Evolutionary conservation across 2,329 filamentous ascomycete species (phyloP).

Genomic region (Trematosphaeria pertusa): DNA sequence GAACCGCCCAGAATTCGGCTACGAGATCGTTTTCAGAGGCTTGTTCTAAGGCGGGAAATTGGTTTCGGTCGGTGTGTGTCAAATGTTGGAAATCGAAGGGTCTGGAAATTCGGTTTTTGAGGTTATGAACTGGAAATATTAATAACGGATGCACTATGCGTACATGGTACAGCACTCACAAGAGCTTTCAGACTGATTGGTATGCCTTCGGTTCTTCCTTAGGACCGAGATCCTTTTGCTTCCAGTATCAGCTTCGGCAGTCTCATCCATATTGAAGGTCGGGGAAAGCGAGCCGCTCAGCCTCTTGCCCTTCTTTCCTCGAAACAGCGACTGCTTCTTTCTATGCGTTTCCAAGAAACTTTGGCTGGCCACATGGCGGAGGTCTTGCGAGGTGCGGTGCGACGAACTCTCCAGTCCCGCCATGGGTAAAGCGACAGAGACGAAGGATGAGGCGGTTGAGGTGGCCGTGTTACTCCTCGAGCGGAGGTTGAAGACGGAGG

Average conservation of each 20-base stretch:
- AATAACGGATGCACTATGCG: constrained; percentile 12
- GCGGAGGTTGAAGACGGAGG: constrained; percentile 46
- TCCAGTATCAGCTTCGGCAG: constrained; percentile 32
- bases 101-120: constrained; percentile 59
- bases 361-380: constrained; percentile 27
- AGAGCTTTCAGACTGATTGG: constrained; percentile 28
- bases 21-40: constrained; percentile 60
- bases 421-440: constrained; percentile 33
- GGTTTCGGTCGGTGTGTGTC: constrained; percentile 63
- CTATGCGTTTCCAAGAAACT: constrained; percentile 30
- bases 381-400: constrained; percentile 32
- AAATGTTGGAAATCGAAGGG: constrained; percentile 71
- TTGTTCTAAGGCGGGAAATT: constrained; percentile 61
- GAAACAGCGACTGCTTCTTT: constrained; percentile 40
- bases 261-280: constrained; percentile 24
- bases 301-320: constrained; percentile 44
- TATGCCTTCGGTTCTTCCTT: constrained; percentile 35
- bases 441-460: constrained; percentile 40
- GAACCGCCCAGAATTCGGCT: constrained; percentile 61
- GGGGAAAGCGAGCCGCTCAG: constrained; percentile 41
- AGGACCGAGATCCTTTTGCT: constrained; percentile 42
- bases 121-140: constrained; percentile 24
- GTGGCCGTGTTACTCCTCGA: constrained; percentile 47
- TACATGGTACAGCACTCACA: constrained; percentile 28
- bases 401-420: constrained; percentile 26